These are phyloP conservation scores for Sisymbrium irio DNA, from an alignment of 345 rosid species.

Conservation along the genomic window DNA sequence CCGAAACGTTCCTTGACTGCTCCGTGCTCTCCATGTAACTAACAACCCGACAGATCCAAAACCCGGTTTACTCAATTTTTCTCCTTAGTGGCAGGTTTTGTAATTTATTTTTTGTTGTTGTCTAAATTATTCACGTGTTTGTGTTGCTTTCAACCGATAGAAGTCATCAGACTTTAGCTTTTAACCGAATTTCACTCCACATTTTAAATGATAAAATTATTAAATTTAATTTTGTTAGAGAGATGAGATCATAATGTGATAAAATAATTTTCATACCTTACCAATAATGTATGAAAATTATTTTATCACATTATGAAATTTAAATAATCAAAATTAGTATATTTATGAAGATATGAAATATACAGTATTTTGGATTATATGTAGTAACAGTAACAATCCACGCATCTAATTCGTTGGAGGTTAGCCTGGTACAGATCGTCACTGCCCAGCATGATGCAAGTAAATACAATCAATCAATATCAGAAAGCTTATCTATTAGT, in stretches of 20 bases:
- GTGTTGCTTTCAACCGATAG: not conserved
- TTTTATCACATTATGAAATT: no score
- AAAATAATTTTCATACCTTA: no score
- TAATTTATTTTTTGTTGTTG: not conserved
- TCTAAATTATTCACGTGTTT: slow-evolving; percentile 14
- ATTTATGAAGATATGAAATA: no score
- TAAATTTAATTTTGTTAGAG: not conserved
- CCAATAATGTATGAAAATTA: no score
- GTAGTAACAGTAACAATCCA: not conserved
- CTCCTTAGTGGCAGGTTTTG: slow-evolving; percentile 17
- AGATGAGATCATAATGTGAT: no score
- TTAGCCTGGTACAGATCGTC: not conserved
- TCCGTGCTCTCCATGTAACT: slow-evolving; percentile 39
- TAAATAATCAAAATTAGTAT: no score
- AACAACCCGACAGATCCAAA: not conserved
- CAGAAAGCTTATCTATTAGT: not conserved
- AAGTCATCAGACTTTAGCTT: no score
- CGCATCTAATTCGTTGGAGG: not conserved
- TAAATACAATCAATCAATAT: not conserved
- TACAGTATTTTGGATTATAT: no score
- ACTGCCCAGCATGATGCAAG: not conserved
- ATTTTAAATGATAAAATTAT: not conserved
- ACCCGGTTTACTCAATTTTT: slow-evolving; percentile 2
- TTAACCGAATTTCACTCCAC: not conserved
- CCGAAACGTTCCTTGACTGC: slow-evolving; percentile 64